Percentiles rank a stretch among this genome's conserved stretches.
These are phyloP conservation scores for Panellus pusillus DNA, from an alignment of 768 basidiomycete species.

Conservation along the genomic window DNA sequence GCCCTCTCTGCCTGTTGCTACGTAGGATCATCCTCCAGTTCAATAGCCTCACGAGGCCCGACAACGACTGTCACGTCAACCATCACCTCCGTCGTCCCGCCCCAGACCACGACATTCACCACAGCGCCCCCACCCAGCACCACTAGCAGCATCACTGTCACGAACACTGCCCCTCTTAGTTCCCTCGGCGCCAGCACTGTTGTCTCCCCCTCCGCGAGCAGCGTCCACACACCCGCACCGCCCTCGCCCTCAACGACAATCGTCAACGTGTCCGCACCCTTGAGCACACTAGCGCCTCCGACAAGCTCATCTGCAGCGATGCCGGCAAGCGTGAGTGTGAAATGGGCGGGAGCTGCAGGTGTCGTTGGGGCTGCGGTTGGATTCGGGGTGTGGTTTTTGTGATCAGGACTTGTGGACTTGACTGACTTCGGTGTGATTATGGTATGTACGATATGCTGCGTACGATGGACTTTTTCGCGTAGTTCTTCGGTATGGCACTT, in stretches of 20 bases:
- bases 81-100: conserved; percentile 10
- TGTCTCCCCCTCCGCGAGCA: not conserved
- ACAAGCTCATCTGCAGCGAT: not conserved
- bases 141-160: not conserved
- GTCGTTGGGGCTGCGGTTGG: not conserved
- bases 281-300: not conserved
- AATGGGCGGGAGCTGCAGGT: not conserved
- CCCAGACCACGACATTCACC: conserved; percentile 13
- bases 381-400: conserved; percentile 1
- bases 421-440: too few species aligned
- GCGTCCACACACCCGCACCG: too few species aligned
- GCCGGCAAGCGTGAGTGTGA: not conserved
- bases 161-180: not conserved
- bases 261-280: too few species aligned
- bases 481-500: too few species aligned
- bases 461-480: too few species aligned
- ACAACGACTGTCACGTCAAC: conserved; percentile 1
- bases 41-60: not conserved
- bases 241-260: too few species aligned
- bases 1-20: too few species aligned
- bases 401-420: too few species aligned
- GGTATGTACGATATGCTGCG: too few species aligned
- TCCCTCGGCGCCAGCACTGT: not conserved
- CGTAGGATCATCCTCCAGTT: not conserved
- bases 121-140: not conserved